These are phyloP conservation scores for Botryotinia calthae DNA, from an alignment of 2,329 filamentous ascomycete species.

Conservation along the genomic window DNA sequence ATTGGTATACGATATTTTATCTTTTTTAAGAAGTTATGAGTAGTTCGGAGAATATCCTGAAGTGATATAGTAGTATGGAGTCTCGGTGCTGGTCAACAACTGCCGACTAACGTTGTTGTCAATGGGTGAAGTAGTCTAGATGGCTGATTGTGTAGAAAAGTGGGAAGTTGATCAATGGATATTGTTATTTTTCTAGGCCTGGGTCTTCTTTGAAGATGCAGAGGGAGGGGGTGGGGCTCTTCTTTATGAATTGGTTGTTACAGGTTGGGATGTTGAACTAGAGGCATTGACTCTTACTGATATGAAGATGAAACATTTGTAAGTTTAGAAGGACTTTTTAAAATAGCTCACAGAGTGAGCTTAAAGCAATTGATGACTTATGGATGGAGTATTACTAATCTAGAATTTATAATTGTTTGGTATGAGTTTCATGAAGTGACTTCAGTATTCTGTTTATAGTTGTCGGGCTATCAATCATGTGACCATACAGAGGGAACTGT, in stretches of 20 bases:
- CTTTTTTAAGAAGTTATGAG: not conserved
- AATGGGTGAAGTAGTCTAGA: not conserved
- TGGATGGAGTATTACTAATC: not conserved
- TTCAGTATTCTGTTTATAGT: not conserved
- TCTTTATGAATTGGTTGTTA: not conserved
- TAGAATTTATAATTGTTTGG: not conserved
- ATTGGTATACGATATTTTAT: not conserved
- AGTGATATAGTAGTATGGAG: not conserved
- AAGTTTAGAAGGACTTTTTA: not conserved
- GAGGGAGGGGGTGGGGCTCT: not conserved
- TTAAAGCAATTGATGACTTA: not conserved
- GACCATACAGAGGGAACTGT: no score
- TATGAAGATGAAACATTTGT: not conserved
- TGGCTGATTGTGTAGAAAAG: not conserved
- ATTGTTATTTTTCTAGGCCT: not conserved
- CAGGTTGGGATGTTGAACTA: not conserved
- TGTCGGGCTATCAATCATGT: no score
- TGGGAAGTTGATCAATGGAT: not conserved
- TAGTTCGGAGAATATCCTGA: not conserved
- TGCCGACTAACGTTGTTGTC: not conserved
- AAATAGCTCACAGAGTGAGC: no score
- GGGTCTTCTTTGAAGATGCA: not conserved
- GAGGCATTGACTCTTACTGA: not conserved
- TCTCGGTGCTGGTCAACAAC: not conserved
- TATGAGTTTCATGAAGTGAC: not conserved